These are phyloP conservation scores for Zarea fungicola DNA, from an alignment of 2,329 filamentous ascomycete genomes.

Conservation along the genomic window DNA sequence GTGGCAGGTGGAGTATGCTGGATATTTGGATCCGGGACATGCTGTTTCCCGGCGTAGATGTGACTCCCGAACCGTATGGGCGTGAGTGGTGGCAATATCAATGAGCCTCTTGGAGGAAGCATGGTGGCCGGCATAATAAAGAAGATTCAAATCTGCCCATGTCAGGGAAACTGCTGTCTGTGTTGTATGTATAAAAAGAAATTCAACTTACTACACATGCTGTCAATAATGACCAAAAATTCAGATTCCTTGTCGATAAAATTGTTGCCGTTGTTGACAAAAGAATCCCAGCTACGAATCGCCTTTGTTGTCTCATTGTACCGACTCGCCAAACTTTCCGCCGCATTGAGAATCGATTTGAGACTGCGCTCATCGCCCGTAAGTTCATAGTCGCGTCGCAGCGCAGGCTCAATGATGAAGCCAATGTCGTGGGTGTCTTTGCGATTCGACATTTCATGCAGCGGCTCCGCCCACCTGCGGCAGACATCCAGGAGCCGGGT, in stretches of 20 bases:
- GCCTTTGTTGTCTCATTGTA: conserved; percentile 36
- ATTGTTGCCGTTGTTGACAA: conserved; percentile 24
- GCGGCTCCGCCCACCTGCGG: conserved; percentile 27
- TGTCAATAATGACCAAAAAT: conserved; percentile 37
- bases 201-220: conserved; percentile 30
- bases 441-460: conserved; percentile 33
- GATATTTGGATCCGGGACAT: not conserved
- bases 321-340: conserved; percentile 37
- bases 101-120: conserved; percentile 24
- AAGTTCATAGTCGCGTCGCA: conserved; percentile 43
- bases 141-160: conserved; percentile 26
- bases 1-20: conserved; percentile 31
- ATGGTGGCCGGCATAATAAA: conserved; percentile 33
- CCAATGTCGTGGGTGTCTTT: conserved; percentile 51
- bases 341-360: conserved; percentile 36
- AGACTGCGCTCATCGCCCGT: conserved; percentile 34
- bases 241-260: conserved; percentile 25
- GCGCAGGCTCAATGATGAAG: conserved; percentile 46
- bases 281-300: conserved; percentile 44
- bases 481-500: conserved; percentile 21
- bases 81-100: conserved; percentile 34
- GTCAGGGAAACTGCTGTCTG: not conserved
- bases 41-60: conserved; percentile 32
- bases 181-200: too few relatives aligned
- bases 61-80: conserved; percentile 31